phyloP scores from a whole-genome alignment of 2,329 filamentous ascomycete genomes.

The Colletotrichum destructivum region DNA sequence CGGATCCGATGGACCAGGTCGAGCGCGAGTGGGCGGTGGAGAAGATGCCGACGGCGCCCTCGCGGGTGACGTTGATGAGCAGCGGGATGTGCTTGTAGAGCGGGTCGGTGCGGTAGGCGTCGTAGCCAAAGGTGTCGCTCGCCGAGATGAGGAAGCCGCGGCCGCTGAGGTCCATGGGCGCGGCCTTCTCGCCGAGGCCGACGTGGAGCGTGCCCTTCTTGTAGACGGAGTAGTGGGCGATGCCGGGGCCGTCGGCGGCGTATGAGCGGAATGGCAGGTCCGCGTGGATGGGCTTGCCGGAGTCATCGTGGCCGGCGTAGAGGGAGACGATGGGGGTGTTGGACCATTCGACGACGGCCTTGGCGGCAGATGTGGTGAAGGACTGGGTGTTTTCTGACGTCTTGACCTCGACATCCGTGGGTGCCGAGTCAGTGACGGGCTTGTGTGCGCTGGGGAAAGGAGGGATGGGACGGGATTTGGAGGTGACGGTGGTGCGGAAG shows the following conservation, averaged over 20 bases:
- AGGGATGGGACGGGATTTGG: conserved; percentile 72
- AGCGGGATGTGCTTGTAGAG: conserved; percentile 84
- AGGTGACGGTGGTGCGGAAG: conserved; percentile 78
- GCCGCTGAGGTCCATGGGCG: conserved; percentile 80
- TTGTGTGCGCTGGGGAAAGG: conserved; percentile 73
- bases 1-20: conserved; percentile 76
- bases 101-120: conserved; percentile 79
- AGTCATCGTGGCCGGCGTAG: conserved; percentile 65
- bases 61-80: conserved; percentile 76
- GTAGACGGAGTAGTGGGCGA: conserved; percentile 77
- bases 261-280: conserved; percentile 79
- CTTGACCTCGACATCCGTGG: conserved; percentile 39
- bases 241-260: conserved; percentile 70
- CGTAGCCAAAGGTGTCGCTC: conserved; percentile 82
- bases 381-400: conserved; percentile 51
- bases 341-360: conserved; percentile 72
- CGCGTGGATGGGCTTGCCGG: conserved; percentile 68
- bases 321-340: conserved; percentile 66
- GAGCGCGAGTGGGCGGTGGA: conserved; percentile 77
- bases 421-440: conserved; percentile 47
- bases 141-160: conserved; percentile 77
- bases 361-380: conserved; percentile 50
- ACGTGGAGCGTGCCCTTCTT: conserved; percentile 76
- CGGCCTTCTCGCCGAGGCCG: conserved; percentile 80
- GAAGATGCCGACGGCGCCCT: conserved; percentile 77